A percentile compares a stretch with the other conserved stretches of the same genome.
Evolutionary conservation across 805 yeast genomes (phyloP).

Genomic region (Pichia nakasei): DNA sequence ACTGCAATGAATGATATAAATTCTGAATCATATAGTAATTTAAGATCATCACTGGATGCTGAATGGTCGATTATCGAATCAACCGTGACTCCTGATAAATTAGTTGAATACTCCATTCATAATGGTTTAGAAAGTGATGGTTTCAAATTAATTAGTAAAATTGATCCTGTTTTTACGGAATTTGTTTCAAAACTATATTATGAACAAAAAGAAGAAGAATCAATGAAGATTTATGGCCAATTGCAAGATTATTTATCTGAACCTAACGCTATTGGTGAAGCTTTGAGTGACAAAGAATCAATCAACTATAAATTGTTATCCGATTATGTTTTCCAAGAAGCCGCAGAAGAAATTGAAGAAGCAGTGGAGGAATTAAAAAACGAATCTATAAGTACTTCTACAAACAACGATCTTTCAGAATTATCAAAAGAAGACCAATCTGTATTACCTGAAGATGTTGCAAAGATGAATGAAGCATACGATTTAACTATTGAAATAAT

Average conservation of each 20-base stretch:
- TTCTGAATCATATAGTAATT: slow-evolving; percentile 10
- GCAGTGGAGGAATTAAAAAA: neutral
- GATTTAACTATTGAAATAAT: slow-evolving; percentile 23
- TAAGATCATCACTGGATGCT: slow-evolving; percentile 12
- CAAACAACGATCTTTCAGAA: slow-evolving; percentile 7
- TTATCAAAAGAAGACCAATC: slow-evolving; percentile 19
- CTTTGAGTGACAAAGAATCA: slow-evolving; percentile 17
- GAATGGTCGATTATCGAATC: slow-evolving; percentile 17
- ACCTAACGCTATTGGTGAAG: slow-evolving; percentile 16
- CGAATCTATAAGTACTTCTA: neutral
- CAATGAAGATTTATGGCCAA: slow-evolving; percentile 12
- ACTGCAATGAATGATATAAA: slow-evolving; percentile 18
- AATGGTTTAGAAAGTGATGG: slow-evolving; percentile 21
- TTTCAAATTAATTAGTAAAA: slow-evolving; percentile 14
- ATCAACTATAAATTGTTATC: slow-evolving; percentile 15
- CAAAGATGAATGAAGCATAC: slow-evolving; percentile 20
- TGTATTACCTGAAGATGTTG: slow-evolving; percentile 15
- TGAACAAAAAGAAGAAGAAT: slow-evolving; percentile 11
- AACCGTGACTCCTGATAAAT: slow-evolving; percentile 17
- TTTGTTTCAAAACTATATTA: slow-evolving; percentile 6
- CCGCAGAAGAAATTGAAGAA: neutral
- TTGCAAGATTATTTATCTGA: slow-evolving; percentile 15
- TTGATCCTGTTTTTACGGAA: slow-evolving; percentile 18
- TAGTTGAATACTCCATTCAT: slow-evolving; percentile 16
- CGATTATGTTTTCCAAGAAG: slow-evolving; percentile 5